phyloP scores from a whole-genome alignment of 805 yeast genomes.

The Sporopachydermia lactativora region DNA sequence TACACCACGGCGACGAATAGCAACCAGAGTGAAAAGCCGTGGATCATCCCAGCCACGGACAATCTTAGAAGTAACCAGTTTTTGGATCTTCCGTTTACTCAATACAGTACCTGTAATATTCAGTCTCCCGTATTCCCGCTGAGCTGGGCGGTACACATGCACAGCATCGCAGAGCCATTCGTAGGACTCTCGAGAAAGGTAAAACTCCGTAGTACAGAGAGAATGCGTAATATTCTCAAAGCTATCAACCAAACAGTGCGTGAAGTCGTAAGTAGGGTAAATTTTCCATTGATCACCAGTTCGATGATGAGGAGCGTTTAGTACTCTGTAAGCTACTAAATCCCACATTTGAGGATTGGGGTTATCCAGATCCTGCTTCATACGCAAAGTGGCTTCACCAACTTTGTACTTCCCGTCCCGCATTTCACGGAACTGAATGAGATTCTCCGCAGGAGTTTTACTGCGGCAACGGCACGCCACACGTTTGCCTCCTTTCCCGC shows the following conservation, averaged over 20 bases:
- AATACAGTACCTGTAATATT: conserved; percentile 88
- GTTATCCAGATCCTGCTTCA: conserved; percentile 84
- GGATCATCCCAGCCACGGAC: conserved; percentile 99
- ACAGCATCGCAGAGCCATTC: conserved; percentile 97
- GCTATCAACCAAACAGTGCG: conserved; percentile 97
- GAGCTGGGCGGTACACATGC: conserved; percentile 95
- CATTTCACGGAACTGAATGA: conserved; percentile 79
- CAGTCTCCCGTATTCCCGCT: conserved; percentile 95
- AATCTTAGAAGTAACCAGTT: conserved; percentile 62
- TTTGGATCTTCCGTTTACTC: conserved; percentile 93
- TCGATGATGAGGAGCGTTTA: conserved; percentile 87
- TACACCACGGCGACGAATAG: conserved; percentile 90
- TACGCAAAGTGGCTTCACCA: conserved; percentile 89
- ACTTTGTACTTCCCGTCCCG: conserved; percentile 76
- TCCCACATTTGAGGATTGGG: conserved; percentile 99
- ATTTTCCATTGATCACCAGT: conserved; percentile 97
- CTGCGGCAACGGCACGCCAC: conserved; percentile 66
- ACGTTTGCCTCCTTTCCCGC: conserved; percentile 89
- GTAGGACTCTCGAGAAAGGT: conserved; percentile 82
- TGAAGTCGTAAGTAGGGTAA: conserved; percentile 96
- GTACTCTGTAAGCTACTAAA: conserved; percentile 88
- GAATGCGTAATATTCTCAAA: conserved; percentile 94
- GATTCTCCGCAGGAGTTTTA: conserved; percentile 57
- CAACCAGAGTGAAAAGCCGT: conserved; percentile 86
- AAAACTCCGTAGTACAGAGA: conserved; percentile 91